A percentile compares a stretch with the other conserved stretches of the same genome.
phyloP scores from a whole-genome alignment of 2,329 filamentous ascomycete species.

The Endothia cerciana region DNA sequence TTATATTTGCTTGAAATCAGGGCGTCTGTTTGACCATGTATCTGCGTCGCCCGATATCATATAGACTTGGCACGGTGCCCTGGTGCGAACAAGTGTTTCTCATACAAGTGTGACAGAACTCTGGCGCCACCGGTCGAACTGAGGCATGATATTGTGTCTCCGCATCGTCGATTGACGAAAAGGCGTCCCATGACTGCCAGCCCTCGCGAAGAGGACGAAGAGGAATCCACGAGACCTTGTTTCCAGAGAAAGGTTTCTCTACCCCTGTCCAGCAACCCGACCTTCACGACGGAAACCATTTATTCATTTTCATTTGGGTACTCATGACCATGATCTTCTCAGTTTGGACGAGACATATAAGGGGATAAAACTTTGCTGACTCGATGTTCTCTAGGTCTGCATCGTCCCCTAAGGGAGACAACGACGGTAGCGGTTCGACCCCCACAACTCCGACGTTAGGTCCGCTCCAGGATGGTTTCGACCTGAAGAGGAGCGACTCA shows the following conservation, averaged over 20 bases:
- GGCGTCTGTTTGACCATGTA: not conserved
- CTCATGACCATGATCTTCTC: not conserved
- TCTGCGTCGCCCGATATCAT: not conserved
- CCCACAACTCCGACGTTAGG: constrained; percentile 15
- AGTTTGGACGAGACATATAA: no score
- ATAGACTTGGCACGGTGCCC: not conserved
- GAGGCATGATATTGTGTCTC: constrained; percentile 8
- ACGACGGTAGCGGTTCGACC: constrained; percentile 12
- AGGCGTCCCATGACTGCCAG: not conserved
- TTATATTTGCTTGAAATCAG: not conserved
- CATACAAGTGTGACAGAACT: constrained; percentile 27
- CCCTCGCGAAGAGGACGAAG: constrained; percentile 9
- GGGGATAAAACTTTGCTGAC: not conserved
- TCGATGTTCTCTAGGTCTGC: constrained; percentile 1
- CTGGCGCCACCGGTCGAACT: constrained; percentile 13
- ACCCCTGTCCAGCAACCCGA: constrained; percentile 28
- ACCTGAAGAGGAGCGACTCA: constrained; percentile 22
- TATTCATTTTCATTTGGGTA: constrained; percentile 25
- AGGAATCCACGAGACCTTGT: not conserved
- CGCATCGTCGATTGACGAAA: constrained; percentile 24
- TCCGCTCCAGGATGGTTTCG: constrained; percentile 13
- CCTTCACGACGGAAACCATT: constrained; percentile 12
- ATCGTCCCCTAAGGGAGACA: constrained; percentile 15
- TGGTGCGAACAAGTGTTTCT: constrained; percentile 23
- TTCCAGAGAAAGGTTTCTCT: constrained; percentile 22